A percentile compares a stretch with the other conserved stretches of the same genome.
Evolutionary conservation across 2,329 filamentous ascomycete species (phyloP).

Genomic region (Cordyceps tenuipes): DNA sequence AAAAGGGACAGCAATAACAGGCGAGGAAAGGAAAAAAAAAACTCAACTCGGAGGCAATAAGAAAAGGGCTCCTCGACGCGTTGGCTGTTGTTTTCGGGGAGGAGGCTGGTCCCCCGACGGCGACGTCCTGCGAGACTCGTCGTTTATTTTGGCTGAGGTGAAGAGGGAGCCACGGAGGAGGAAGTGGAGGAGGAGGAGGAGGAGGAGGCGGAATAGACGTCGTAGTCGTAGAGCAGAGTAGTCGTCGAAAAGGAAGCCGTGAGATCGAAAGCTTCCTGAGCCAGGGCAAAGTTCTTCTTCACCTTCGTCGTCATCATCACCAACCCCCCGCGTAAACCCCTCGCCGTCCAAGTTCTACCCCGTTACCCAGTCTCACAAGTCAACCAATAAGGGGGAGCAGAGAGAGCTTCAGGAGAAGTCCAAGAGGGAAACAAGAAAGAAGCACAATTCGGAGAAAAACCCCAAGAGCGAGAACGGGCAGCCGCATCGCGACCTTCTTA

Average conservation of each 20-base stretch:
- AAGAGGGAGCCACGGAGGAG: not conserved
- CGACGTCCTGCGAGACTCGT: not conserved
- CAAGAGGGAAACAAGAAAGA: not conserved
- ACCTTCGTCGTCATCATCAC: too few relatives aligned
- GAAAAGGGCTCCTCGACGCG: too few relatives aligned
- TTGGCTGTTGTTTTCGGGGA: not conserved
- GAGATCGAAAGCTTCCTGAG: too few relatives aligned
- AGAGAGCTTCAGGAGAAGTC: too few relatives aligned
- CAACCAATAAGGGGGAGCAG: too few relatives aligned
- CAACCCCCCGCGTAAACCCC: too few relatives aligned
- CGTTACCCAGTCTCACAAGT: too few relatives aligned
- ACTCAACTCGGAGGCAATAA: not conserved
- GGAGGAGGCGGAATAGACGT: not conserved
- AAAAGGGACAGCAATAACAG: not conserved
- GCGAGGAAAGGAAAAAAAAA: not conserved
- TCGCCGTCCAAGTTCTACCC: too few relatives aligned
- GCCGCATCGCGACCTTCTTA: not conserved
- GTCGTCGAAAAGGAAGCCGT: too few relatives aligned
- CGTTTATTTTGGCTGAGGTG: not conserved
- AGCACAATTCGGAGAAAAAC: not conserved
- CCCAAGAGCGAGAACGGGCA: not conserved
- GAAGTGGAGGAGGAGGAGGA: too few relatives aligned
- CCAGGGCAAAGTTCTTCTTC: too few relatives aligned
- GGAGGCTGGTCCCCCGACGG: not conserved
- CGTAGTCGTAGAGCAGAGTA: not conserved